Evolutionary conservation across 208 protist genomes (phyloP).

Genomic region (Leishmania tarentolae): DNA sequence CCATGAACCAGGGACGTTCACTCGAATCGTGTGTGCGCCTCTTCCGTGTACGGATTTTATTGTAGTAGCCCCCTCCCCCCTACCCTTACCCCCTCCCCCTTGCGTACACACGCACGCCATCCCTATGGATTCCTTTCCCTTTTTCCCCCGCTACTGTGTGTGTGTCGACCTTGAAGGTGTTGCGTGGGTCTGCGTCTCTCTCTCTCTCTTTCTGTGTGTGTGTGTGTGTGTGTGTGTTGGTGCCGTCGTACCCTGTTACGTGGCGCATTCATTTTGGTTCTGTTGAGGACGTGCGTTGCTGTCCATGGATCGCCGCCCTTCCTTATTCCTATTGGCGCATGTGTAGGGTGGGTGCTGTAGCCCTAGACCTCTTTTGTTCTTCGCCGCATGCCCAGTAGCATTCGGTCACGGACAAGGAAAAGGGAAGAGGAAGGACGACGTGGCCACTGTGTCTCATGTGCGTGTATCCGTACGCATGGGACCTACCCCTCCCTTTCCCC

Average conservation of each 20-base stretch:
- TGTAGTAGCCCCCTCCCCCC: background rate
- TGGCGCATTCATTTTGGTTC: background rate
- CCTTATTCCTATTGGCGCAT: background rate
- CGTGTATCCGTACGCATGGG: background rate
- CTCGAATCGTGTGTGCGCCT: too few species aligned
- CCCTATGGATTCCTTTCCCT: background rate
- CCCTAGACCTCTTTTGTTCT: too few species aligned
- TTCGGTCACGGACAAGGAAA: background rate
- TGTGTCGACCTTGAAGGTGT: background rate
- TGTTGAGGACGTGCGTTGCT: background rate
- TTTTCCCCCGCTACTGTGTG: background rate
- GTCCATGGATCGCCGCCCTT: background rate
- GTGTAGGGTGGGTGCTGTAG: too few species aligned
- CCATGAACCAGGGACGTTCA: too few species aligned
- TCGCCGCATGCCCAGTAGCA: too few species aligned
- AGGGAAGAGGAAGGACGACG: background rate
- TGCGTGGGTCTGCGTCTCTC: background rate
- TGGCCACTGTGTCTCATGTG: background rate
- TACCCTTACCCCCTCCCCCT: background rate
- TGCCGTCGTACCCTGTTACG: background rate
- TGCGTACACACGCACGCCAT: background rate
- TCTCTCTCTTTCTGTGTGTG: background rate
- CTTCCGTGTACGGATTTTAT: background rate
- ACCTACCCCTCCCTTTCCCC: too few species aligned
- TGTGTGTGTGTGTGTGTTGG: background rate